phyloP scores from a whole-genome alignment of 2,329 filamentous ascomycete genomes.

The Neophaeococcomyces mojaviensis region DNA sequence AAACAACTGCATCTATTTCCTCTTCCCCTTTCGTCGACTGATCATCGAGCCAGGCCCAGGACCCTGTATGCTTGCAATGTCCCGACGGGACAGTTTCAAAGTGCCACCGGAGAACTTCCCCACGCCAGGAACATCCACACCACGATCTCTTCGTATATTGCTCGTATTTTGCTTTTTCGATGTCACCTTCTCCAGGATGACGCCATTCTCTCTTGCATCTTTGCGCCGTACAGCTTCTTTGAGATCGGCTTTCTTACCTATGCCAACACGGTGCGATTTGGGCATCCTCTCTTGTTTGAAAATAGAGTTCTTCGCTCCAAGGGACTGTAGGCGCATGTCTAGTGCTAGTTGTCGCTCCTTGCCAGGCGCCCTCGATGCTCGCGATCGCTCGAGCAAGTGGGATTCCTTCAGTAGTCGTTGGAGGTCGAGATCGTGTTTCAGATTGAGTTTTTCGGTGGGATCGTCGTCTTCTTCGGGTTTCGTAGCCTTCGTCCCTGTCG shows the following conservation, averaged over 20 bases:
- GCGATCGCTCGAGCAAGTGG: conserved; percentile 64
- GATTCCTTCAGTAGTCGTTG: conserved; percentile 88
- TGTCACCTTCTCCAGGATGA: conserved; percentile 64
- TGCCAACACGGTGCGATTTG: conserved; percentile 78
- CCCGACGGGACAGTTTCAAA: conserved; percentile 67
- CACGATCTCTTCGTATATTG: conserved; percentile 47
- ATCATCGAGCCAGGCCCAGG: conserved; percentile 1
- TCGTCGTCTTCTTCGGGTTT: conserved; percentile 34
- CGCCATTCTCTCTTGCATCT: conserved; percentile 82
- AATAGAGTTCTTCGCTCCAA: conserved; percentile 70
- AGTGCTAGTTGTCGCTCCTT: conserved; percentile 71
- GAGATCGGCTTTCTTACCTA: conserved; percentile 56
- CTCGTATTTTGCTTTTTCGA: conserved; percentile 26
- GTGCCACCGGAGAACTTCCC: conserved; percentile 75
- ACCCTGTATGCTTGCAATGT: conserved; percentile 65
- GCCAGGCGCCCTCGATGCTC: conserved; percentile 53
- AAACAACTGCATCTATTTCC: background rate
- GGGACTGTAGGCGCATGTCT: conserved; percentile 72
- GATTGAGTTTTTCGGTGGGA: conserved; percentile 55
- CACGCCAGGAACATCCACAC: conserved; percentile 68
- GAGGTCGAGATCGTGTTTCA: conserved; percentile 87
- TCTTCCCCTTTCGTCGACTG: conserved; percentile 1
- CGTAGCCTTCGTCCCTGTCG: conserved; percentile 2
- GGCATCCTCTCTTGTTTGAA: conserved; percentile 82
- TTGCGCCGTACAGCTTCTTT: conserved; percentile 64